Conservation (phyloP, 2,329 filamentous ascomycete species). For the Monilinia aucupariae region DNA sequence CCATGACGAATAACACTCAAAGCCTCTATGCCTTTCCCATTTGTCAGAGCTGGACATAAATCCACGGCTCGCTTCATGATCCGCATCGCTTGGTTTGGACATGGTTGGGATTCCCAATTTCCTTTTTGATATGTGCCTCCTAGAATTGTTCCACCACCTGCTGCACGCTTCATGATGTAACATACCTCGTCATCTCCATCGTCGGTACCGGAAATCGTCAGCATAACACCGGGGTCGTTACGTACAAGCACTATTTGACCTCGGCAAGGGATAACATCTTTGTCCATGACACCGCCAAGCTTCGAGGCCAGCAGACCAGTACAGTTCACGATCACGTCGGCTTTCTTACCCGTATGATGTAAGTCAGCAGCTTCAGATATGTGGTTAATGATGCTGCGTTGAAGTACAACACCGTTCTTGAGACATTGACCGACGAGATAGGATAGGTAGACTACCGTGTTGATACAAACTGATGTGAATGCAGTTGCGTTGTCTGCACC, state of each 20-base stretch:
- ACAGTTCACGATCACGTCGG: constrained; percentile 75
- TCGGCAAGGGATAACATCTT: constrained; percentile 65
- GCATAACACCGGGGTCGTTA: constrained; percentile 58
- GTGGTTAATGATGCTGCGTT: constrained; percentile 60
- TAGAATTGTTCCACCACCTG: constrained; percentile 60
- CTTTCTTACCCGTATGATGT: constrained; percentile 52
- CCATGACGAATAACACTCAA: constrained; percentile 61
- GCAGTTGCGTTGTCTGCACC: constrained; percentile 66
- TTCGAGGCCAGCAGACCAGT: constrained; percentile 71
- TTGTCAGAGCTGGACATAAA: constrained; percentile 49
- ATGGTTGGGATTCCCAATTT: constrained; percentile 58
- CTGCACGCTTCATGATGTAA: constrained; percentile 65
- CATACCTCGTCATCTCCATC: constrained; percentile 57
- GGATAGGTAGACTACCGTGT: constrained; percentile 79
- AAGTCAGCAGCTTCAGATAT: constrained; percentile 62
- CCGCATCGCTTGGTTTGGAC: constrained; percentile 56
- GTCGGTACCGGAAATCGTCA: constrained; percentile 55
- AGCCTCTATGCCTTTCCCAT: constrained; percentile 55
- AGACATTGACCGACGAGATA: constrained; percentile 80
- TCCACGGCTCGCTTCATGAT: constrained; percentile 64
- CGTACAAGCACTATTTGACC: constrained; percentile 71
- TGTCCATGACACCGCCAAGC: constrained; percentile 77
- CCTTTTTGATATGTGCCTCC: constrained; percentile 62
- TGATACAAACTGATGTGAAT: constrained; percentile 87
- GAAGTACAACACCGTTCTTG: constrained; percentile 63